A percentile compares a stretch with the other conserved stretches of the same genome.
These are phyloP conservation scores for Camelina hispida DNA, from an alignment of 345 rosid species.

Conservation along the genomic window DNA sequence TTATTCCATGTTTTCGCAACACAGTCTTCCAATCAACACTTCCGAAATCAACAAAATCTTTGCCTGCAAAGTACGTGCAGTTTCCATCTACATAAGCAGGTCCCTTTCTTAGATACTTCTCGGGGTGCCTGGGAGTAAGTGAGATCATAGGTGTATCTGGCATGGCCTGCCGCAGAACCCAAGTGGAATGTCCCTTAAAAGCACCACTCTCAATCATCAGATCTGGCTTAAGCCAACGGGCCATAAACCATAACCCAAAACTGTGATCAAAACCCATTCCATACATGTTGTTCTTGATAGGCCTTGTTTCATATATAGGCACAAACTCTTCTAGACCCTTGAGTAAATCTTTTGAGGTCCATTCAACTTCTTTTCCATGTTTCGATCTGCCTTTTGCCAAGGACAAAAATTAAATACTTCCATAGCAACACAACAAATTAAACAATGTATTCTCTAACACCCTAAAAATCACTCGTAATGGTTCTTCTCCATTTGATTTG, in stretches of 20 bases:
- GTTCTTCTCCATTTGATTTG: constrained; percentile 11
- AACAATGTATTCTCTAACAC: not conserved
- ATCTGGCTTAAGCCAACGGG: constrained; percentile 89
- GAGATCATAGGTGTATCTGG: constrained; percentile 84
- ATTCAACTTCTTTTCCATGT: constrained; percentile 91
- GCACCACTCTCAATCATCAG: constrained; percentile 98
- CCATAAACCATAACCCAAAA: constrained; percentile 97
- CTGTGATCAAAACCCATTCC: constrained; percentile 99
- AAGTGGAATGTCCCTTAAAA: constrained; percentile 98
- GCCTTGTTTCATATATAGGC: constrained; percentile 90
- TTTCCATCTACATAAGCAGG: constrained; percentile 97
- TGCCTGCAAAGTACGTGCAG: constrained; percentile 97
- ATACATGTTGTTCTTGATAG: constrained; percentile 87
- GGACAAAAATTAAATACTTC: constrained; percentile 58
- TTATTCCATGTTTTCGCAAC: constrained; percentile 66
- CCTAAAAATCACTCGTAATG: not conserved
- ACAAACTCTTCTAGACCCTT: constrained; percentile 94
- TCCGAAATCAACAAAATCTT: constrained; percentile 96
- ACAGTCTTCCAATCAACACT: constrained; percentile 80
- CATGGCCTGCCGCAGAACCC: constrained; percentile 99
- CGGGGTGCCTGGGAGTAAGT: constrained; percentile 90
- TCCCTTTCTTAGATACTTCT: constrained; percentile 86
- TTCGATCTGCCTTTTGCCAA: constrained; percentile 99
- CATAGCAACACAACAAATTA: constrained; percentile 44
- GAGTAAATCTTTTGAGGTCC: constrained; percentile 93